A percentile compares a stretch with the other conserved stretches of the same genome.
phyloP scores from a whole-genome alignment of 2,329 filamentous ascomycete genomes.

The Fusarium begoniae region DNA sequence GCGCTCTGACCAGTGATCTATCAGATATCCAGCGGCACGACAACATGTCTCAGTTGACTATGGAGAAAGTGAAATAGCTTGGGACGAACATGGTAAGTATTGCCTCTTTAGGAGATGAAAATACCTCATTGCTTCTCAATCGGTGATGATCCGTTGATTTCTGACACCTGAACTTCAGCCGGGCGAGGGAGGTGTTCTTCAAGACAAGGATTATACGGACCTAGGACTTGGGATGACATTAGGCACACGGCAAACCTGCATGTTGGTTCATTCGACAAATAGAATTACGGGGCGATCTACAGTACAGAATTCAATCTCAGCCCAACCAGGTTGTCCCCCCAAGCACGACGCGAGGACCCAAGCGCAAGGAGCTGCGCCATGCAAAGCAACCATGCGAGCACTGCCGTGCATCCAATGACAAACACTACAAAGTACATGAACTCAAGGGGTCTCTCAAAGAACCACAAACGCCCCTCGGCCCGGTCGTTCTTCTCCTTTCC shows the following conservation, averaged over 20 bases:
- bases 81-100: background rate
- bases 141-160: background rate
- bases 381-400: background rate
- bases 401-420: conserved; percentile 16
- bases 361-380: background rate
- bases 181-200: background rate
- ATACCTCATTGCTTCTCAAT: background rate
- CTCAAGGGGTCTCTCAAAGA: conserved; percentile 39
- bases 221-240: background rate
- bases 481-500: conserved; percentile 36
- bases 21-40: background rate
- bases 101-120: background rate
- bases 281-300: background rate
- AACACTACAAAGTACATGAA: conserved; percentile 39
- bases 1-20: background rate
- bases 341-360: background rate
- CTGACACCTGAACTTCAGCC: background rate
- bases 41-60: conserved; percentile 2
- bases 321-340: background rate
- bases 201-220: background rate
- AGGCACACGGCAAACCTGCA: background rate
- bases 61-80: background rate
- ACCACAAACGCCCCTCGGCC: conserved; percentile 10
- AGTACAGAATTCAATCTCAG: background rate
- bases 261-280: background rate